Base-by-base conservation (phyloP, 176 grass and related monocot genomes). In the Cocos nucifera region DNA sequence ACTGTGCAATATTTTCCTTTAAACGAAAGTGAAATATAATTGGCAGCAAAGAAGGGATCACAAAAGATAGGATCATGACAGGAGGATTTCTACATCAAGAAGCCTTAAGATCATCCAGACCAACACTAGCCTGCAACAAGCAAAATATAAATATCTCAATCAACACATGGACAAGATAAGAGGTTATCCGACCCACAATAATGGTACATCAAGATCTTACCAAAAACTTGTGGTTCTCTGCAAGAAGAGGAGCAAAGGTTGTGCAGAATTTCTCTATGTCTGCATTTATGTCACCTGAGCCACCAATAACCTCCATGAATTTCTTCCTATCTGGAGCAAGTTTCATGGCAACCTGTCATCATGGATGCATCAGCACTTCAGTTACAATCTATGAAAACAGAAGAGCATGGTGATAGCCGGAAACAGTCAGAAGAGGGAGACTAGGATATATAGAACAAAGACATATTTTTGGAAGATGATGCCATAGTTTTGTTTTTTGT, bases 251-350 rank as follows among this genome's bases (percentile, higher is more conserved):
- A 35, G 76, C 56, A 59, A 95, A 86, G 20, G 57, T 66, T 50
- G 63, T 21, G 55, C 89, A 89, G 22, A 95, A 95, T 22, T 78
- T 80, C 51, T 95, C 65, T 0, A 95, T 86, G 4, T 95, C 85
- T 24, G 54, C 69, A 53, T 86, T 78, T 54, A 89, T 71, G 66
- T 86, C 54, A 25, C 85, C 85, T 75, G 72, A 75, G 58, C 82
- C 85, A 48, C 76, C 75, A 53, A 95, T 83, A 50, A 95, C 69
- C 44, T 86, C 85, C 85, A 83, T 83, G 68, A 89, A 95, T 70
- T 89, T 95, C 62, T 95, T 95, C 70, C 85, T 82, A 48, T 95
- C 85, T 50, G 89, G 85, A 17, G 85, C 79, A 57, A 89, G 69
- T 67, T 89, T 89, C 72, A 89, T 86, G 49, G 82, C 85, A 56